Conservation (phyloP, 2,329 filamentous ascomycete genomes). For the Fusarium sp. region DNA sequence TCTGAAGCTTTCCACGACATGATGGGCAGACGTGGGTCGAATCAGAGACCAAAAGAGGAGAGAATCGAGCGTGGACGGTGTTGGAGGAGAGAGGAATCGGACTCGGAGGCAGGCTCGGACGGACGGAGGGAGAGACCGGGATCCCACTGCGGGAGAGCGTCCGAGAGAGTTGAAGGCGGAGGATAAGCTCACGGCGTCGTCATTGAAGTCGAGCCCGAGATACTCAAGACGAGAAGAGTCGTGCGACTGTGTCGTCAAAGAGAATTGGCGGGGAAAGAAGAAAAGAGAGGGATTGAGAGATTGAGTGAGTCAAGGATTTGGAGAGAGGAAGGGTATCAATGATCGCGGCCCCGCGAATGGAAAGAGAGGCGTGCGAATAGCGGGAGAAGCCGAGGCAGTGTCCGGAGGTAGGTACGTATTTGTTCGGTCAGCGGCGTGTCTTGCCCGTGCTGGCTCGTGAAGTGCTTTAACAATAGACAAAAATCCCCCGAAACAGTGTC, state of each 20-base stretch:
- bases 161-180: slow-evolving; percentile 41
- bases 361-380: slow-evolving; percentile 41
- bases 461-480: slow-evolving; percentile 10
- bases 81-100: slow-evolving; percentile 35
- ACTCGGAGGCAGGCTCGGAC: slow-evolving; percentile 47
- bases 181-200: slow-evolving; percentile 49
- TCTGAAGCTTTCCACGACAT: slow-evolving; percentile 97
- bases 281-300: slow-evolving; percentile 13
- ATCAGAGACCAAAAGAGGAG: slow-evolving; percentile 25
- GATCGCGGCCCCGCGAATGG: slow-evolving; percentile 47
- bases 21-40: slow-evolving; percentile 47
- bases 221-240: slow-evolving; percentile 22
- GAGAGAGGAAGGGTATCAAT: slow-evolving; percentile 33
- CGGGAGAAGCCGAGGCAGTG: slow-evolving; percentile 51
- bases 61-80: slow-evolving; percentile 20
- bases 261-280: slow-evolving; percentile 26
- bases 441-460: slow-evolving; percentile 7
- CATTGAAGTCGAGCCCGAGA: slow-evolving; percentile 43
- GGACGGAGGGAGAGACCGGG: slow-evolving; percentile 47
- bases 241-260: slow-evolving; percentile 29
- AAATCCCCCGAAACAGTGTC: slow-evolving; percentile 22
- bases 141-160: slow-evolving; percentile 43
- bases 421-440: slow-evolving; percentile 23
- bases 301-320: slow-evolving; percentile 42
- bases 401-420: slow-evolving; percentile 33